Conservation (phyloP, 176 grass and related monocot species). For the Stipa capillata region DNA sequence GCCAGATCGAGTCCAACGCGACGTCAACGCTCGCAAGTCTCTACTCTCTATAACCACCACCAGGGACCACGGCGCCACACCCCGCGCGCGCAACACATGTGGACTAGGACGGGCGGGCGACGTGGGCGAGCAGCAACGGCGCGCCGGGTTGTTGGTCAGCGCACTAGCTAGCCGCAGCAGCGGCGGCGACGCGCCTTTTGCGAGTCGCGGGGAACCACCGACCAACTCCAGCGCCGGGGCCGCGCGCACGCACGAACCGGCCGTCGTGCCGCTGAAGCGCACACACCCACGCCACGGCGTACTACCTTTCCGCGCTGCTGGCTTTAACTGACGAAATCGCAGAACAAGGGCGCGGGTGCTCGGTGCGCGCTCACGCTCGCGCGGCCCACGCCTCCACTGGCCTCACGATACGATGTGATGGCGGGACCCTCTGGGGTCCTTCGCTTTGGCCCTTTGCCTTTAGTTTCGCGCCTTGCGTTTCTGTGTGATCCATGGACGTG, state of each 20-base stretch:
- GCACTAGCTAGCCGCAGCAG: no score
- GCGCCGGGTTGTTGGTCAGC: neutral
- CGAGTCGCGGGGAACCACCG: no score
- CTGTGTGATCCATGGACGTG: neutral
- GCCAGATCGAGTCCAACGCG: neutral
- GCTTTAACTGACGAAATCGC: neutral
- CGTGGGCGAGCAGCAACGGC: neutral
- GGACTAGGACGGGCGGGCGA: neutral
- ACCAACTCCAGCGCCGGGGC: neutral
- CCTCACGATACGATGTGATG: no score
- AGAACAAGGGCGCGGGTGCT: neutral
- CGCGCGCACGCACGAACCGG: no score
- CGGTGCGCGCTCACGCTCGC: no score
- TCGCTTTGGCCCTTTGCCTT: no score
- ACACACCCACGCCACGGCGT: no score
- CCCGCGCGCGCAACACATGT: neutral
- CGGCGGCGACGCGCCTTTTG: neutral
- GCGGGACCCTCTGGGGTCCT: no score
- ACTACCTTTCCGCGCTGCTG: neutral
- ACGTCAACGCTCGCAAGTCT: neutral
- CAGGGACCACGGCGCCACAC: neutral
- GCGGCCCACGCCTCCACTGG: neutral
- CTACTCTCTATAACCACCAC: no score
- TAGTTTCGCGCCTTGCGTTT: no score
- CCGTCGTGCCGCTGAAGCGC: no score